Evolutionary conservation across 2,329 filamentous ascomycete species (phyloP), one percentile per base, ranked within the genome.

Genomic region (Plenodomus tracheiphilus): DNA sequence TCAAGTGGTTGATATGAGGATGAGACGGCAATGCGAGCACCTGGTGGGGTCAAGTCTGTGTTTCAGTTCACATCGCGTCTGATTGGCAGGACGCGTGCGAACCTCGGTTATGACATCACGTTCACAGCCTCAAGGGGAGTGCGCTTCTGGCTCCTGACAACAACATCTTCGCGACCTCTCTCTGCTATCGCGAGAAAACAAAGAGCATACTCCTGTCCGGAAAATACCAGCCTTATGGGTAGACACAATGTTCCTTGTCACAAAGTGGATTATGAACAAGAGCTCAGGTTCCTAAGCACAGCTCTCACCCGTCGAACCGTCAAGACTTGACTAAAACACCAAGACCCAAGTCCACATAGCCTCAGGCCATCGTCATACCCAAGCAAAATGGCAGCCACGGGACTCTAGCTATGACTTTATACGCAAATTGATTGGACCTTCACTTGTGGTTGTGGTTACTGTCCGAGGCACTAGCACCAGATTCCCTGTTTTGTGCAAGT

Each of bases 401-500:
- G 35, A 15, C 16, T 18, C 16, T 37, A 37, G 18, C 13, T 8
- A 18, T 16, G 4, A 37, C 4, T 19, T 15, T 37, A 4, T 13
- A 18, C 35, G 35, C 16, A 15, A 37, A 16, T 4, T 37, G 4
- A 37, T 18, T 37, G 6, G 35, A 15, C 11, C 8, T 17, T 10
- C 8, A 37, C 16, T n/a, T 13, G 20, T 44, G 34, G 20, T 20
- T 37, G 35, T 37, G 35, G 46, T 39, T 40, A 36, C 19, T 36
- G 20, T 25, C 46, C 46, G 40, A 43, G 16, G 25, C 20, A 16
- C 25, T 32, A 40, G 43, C 40, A 43, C 28, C 19, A 11, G 10
- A 9, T 48, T 39, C 46, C 40, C 38, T 43, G 40, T 48, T 48
- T 48, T 36, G 19, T 19, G 21, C 34, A 17, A 17, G 20, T 25